Conservation (phyloP, 441 rosid genomes). For the Populus trichocarpa region DNA sequence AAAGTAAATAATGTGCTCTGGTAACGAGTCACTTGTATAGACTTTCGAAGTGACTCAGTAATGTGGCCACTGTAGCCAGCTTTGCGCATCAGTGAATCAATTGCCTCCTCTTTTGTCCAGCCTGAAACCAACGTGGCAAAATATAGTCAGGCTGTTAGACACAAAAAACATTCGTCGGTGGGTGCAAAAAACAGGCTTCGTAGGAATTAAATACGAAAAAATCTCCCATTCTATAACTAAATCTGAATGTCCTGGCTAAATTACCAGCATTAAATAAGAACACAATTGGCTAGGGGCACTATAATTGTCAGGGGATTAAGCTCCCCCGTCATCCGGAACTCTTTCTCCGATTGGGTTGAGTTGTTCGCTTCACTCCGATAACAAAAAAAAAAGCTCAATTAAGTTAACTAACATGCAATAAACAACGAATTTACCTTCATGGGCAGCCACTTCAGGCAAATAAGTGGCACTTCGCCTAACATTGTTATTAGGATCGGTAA, state of each 20-base stretch:
- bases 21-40: slow-evolving; percentile 74
- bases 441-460: slow-evolving; percentile 95
- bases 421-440: slow-evolving; percentile 63
- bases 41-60: slow-evolving; percentile 56
- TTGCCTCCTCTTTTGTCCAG: slow-evolving; percentile 80
- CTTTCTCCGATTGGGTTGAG: background rate
- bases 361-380: background rate
- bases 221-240: background rate
- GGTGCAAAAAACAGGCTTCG: background rate
- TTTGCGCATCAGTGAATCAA: slow-evolving; percentile 86
- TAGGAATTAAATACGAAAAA: background rate
- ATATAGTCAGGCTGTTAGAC: background rate
- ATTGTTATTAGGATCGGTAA: slow-evolving; percentile 63
- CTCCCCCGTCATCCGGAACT: background rate
- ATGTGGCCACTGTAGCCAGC: slow-evolving; percentile 71
- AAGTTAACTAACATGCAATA: background rate
- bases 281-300: background rate
- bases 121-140: slow-evolving; percentile 38
- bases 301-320: background rate
- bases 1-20: slow-evolving; percentile 82
- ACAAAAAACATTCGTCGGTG: background rate
- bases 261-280: too few species aligned
- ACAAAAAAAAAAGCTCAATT: background rate
- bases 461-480: slow-evolving; percentile 81
- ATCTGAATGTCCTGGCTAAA: too few species aligned